Conservation (phyloP, 768 basidiomycete species). For the Lepiota venenata region DNA sequence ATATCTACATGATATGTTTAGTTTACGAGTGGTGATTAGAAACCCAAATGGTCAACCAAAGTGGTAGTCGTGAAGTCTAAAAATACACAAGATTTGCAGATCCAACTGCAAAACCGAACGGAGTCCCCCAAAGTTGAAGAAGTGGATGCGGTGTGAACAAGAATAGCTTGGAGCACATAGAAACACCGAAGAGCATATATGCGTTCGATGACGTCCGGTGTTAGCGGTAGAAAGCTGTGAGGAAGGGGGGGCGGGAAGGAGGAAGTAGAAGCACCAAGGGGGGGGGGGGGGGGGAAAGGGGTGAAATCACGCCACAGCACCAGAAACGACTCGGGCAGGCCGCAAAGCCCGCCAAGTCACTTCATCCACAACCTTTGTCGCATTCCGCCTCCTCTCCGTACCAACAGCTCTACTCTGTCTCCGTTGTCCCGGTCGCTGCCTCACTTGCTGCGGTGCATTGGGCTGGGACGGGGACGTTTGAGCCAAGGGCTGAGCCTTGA, state of each 20-base stretch:
- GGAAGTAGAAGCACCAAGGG: not conserved
- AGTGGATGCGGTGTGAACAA: not conserved
- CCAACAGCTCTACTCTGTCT: not conserved
- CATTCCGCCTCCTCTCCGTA: not conserved
- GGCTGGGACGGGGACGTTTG: no score
- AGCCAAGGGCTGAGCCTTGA: not conserved
- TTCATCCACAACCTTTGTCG: not conserved
- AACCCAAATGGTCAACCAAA: no score
- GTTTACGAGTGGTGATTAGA: not conserved
- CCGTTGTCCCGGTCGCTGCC: not conserved
- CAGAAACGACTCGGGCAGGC: not conserved
- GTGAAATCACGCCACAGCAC: not conserved
- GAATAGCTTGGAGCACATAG: no score
- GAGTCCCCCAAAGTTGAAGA: no score
- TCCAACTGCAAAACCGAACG: no score
- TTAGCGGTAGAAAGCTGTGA: no score
- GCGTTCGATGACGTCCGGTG: no score
- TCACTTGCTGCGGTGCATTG: constrained; percentile 1
- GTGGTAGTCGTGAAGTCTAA: not conserved
- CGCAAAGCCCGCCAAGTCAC: constrained; percentile 4
- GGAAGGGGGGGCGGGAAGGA: no score
- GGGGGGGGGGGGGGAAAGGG: not conserved
- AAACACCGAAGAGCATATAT: no score
- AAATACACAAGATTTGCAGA: not conserved
- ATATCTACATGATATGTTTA: not conserved